These are phyloP conservation scores for Solanum tarapatanum DNA, from an alignment of 257 asterid genomes.

Conservation along the genomic window DNA sequence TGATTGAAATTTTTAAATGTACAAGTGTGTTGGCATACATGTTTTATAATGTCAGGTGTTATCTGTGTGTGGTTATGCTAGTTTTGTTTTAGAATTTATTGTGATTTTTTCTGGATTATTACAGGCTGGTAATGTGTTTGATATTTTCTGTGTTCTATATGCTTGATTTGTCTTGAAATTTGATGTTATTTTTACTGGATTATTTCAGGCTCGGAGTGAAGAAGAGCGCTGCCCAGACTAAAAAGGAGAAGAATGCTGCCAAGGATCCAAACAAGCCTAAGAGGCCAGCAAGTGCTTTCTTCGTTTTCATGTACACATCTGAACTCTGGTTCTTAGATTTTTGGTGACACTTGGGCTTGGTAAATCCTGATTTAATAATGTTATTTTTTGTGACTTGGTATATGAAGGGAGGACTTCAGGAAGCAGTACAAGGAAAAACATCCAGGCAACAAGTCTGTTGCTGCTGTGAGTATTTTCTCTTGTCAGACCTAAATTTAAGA, in stretches of 20 bases:
- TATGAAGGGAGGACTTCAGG: conserved; percentile 71
- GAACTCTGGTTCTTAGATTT: neutral
- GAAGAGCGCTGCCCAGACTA: conserved; percentile 31
- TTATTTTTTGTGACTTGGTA: neutral
- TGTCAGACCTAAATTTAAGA: neutral
- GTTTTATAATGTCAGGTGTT: neutral
- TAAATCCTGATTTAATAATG: neutral
- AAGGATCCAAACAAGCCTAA: conserved; percentile 92
- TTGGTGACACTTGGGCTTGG: too few species aligned
- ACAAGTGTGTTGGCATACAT: neutral
- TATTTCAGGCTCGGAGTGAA: conserved; percentile 41
- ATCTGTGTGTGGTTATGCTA: neutral
- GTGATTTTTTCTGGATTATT: neutral
- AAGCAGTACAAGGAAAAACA: conserved; percentile 66
- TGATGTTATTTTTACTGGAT: neutral
- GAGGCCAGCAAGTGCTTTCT: conserved; percentile 88
- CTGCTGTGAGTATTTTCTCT: conserved; percentile 37
- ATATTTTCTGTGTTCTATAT: neutral
- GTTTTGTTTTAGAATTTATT: neutral
- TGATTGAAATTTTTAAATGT: neutral
- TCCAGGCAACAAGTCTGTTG: conserved; percentile 65
- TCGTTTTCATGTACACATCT: conserved; percentile 59
- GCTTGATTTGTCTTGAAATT: neutral
- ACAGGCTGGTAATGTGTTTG: neutral
- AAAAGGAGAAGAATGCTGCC: conserved; percentile 20